phyloP scores from a whole-genome alignment of 2,329 filamentous ascomycete genomes.

The Alternaria triticina region DNA sequence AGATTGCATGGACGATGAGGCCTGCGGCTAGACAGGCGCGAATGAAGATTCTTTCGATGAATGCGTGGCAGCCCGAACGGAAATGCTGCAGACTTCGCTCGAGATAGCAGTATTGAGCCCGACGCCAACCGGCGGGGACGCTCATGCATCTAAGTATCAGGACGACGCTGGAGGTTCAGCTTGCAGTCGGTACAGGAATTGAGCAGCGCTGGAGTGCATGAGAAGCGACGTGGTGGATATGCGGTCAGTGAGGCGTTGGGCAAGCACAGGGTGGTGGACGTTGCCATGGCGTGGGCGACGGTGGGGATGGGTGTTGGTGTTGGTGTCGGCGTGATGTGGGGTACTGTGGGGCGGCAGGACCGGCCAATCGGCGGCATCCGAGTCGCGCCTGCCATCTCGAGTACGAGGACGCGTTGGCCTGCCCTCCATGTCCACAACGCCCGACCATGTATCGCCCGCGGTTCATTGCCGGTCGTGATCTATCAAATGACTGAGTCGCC shows the following conservation, averaged over 20 bases:
- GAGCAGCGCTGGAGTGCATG: background rate
- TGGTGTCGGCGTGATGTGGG: background rate
- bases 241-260: background rate
- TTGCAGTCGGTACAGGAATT: background rate
- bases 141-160: background rate
- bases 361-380: background rate
- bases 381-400: background rate
- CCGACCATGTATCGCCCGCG: background rate
- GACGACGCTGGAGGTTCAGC: background rate
- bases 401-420: background rate
- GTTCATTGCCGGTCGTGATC: background rate
- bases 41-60: background rate
- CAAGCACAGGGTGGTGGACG: background rate
- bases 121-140: background rate
- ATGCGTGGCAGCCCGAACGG: background rate
- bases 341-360: background rate
- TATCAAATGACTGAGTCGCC: background rate
- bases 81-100: background rate
- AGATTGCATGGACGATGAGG: background rate
- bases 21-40: background rate
- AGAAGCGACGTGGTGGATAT: background rate
- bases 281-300: background rate
- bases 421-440: background rate
- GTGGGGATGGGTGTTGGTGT: background rate
- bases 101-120: background rate